Percentiles rank a stretch among this genome's conserved stretches.
These are phyloP conservation scores for Alliaria petiolata DNA, from an alignment of 345 rosid genomes.

Conservation along the genomic window DNA sequence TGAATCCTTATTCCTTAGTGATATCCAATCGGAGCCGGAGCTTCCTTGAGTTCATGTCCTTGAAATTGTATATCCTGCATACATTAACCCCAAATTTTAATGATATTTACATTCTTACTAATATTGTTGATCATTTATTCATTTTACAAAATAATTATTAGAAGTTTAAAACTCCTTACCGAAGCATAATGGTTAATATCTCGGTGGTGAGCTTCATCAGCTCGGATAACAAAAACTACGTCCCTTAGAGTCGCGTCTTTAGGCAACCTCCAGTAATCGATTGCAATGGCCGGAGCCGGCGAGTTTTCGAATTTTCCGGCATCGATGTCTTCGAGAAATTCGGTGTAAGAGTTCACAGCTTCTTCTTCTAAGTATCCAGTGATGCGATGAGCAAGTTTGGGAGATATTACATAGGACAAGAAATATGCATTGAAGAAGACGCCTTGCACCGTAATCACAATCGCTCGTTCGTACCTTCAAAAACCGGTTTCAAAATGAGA, in stretches of 20 bases:
- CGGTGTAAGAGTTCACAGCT: conserved; percentile 56
- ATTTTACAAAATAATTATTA: not conserved
- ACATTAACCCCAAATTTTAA: not conserved
- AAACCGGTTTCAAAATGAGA: not conserved
- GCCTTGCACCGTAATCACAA: conserved; percentile 58
- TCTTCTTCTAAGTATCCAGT: conserved; percentile 63
- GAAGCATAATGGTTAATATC: conserved; percentile 68
- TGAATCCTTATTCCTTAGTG: conserved; percentile 25
- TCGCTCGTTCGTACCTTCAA: conserved; percentile 44
- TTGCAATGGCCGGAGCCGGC: conserved; percentile 62
- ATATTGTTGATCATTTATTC: not conserved
- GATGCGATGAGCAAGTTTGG: conserved; percentile 58
- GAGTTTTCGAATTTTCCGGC: conserved; percentile 48
- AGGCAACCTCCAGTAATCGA: conserved; percentile 63
- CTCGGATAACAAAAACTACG: conserved; percentile 53
- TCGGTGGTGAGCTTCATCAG: conserved; percentile 68
- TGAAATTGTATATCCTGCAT: conserved; percentile 58
- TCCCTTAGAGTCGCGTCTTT: conserved; percentile 51
- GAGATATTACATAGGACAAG: conserved; percentile 45
- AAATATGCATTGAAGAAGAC: conserved; percentile 58
- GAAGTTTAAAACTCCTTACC: conserved; percentile 22
- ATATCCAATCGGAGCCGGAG: conserved; percentile 56
- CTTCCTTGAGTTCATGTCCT: conserved; percentile 48
- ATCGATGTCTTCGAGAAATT: conserved; percentile 54
- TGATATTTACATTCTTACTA: not conserved